These are phyloP conservation scores for Teunomyces cretensis DNA, from an alignment of 805 yeast genomes.

Conservation along the genomic window DNA sequence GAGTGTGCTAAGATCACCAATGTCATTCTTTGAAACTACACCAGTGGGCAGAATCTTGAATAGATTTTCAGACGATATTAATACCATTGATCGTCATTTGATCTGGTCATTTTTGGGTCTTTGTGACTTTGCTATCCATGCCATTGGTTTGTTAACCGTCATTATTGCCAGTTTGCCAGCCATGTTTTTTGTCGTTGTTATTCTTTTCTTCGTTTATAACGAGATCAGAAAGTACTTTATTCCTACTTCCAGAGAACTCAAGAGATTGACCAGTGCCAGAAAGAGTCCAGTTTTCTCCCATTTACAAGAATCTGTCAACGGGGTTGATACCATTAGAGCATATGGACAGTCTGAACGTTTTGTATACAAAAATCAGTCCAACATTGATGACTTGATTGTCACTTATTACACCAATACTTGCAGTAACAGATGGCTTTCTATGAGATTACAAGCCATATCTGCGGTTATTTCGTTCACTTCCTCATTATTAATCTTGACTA, in stretches of 20 bases:
- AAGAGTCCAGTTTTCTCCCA: constrained; percentile 36
- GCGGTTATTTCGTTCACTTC: constrained; percentile 31
- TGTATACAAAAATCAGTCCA: constrained; percentile 19
- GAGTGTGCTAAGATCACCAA: constrained; percentile 36
- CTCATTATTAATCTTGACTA: constrained; percentile 25
- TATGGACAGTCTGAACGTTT: constrained; percentile 31
- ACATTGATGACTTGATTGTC: constrained; percentile 24
- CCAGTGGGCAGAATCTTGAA: constrained; percentile 41
- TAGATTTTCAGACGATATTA: constrained; percentile 39
- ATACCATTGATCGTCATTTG: constrained; percentile 30
- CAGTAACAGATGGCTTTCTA: constrained; percentile 35
- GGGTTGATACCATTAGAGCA: constrained; percentile 37
- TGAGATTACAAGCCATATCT: constrained; percentile 38
- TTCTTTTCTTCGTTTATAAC: constrained; percentile 29
- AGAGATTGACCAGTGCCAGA: constrained; percentile 29
- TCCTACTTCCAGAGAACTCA: constrained; percentile 36
- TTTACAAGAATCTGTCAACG: constrained; percentile 37
- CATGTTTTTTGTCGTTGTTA: constrained; percentile 28
- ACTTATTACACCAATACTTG: constrained; percentile 21
- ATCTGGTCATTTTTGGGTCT: constrained; percentile 31
- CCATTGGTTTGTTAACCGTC: constrained; percentile 28
- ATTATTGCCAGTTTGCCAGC: constrained; percentile 32
- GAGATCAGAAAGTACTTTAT: constrained; percentile 30
- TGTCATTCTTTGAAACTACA: constrained; percentile 43
- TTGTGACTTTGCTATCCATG: constrained; percentile 20